A percentile compares a stretch with the other conserved stretches of the same genome.
Evolutionary conservation across 805 yeast genomes (phyloP).

Genomic region (Yamadazyma paraphyllophila): DNA sequence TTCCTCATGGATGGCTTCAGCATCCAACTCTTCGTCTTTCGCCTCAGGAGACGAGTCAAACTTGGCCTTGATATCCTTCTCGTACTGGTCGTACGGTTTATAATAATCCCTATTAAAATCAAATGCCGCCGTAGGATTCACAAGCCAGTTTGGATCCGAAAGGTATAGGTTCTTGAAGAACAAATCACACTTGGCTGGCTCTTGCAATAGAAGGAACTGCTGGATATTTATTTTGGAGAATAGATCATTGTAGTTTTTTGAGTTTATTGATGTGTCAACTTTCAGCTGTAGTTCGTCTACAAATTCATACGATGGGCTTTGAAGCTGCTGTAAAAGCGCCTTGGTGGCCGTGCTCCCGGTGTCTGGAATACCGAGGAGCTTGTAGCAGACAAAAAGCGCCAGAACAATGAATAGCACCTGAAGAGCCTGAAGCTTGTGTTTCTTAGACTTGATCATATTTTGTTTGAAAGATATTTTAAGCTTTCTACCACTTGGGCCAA

Average conservation of each 20-base stretch:
- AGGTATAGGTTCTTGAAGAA: constrained; percentile 18
- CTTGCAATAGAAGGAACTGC: constrained; percentile 1
- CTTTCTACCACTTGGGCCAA: neutral
- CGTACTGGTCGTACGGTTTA: constrained; percentile 12
- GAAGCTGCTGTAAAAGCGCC: neutral
- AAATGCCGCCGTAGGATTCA: constrained; percentile 17
- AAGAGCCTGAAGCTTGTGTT: neutral
- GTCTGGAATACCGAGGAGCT: neutral
- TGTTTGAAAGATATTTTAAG: neutral
- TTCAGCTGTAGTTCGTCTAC: constrained; percentile 1
- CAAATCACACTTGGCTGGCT: constrained; percentile 20
- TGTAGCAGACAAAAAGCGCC: neutral
- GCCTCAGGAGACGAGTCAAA: constrained; percentile 8
- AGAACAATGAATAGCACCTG: neutral
- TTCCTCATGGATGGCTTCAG: neutral
- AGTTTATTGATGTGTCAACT: neutral
- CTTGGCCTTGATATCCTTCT: constrained; percentile 7
- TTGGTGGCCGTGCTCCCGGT: neutral
- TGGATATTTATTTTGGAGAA: constrained; percentile 10
- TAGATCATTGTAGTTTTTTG: constrained; percentile 9
- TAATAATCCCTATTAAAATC: constrained; percentile 15
- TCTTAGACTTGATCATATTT: neutral
- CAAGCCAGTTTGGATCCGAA: constrained; percentile 15
- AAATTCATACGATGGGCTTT: neutral
- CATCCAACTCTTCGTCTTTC: constrained; percentile 10